Conservation (phyloP, 371 early-diverging fungal genomes). For the Entomophthora muscae region DNA sequence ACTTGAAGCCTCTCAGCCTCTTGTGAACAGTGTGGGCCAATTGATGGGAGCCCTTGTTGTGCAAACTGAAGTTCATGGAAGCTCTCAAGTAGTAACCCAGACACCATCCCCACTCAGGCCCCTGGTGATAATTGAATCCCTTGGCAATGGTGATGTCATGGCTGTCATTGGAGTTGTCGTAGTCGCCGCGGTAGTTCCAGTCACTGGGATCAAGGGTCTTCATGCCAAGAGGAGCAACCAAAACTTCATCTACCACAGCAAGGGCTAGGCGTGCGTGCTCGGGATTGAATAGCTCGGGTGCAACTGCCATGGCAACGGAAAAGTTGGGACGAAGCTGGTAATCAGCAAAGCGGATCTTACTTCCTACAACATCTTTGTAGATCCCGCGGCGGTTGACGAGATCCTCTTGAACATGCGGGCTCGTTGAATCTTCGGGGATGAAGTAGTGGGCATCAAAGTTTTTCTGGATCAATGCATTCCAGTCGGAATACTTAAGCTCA, state of each 20-base stretch:
- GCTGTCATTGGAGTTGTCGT: conserved; percentile 81
- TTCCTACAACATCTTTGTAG: conserved; percentile 78
- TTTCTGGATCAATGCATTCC: conserved; percentile 57
- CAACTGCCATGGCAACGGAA: conserved; percentile 75
- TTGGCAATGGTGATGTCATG: conserved; percentile 66
- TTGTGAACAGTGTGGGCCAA: neutral
- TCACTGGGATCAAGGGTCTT: conserved; percentile 84
- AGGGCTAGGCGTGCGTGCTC: conserved; percentile 56
- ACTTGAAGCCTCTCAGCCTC: neutral
- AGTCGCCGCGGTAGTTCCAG: conserved; percentile 72
- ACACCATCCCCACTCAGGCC: conserved; percentile 94
- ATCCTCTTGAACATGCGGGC: conserved; percentile 35
- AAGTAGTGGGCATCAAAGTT: conserved; percentile 81
- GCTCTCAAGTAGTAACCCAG: conserved; percentile 79
- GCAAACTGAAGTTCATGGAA: conserved; percentile 24
- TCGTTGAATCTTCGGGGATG: conserved; percentile 39
- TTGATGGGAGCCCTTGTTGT: neutral
- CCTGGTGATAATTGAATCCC: conserved; percentile 95
- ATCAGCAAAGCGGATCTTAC: conserved; percentile 54
- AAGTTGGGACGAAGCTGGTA: conserved; percentile 90
- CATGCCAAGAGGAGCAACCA: conserved; percentile 83
- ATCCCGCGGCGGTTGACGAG: conserved; percentile 83
- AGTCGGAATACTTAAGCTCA: conserved; percentile 35
- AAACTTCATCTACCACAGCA: conserved; percentile 31
- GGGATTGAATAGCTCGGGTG: conserved; percentile 77